Evolutionary conservation across 1,139 yeast species (phyloP), one percentile per base, ranked within the genome.

Genomic region (Yamadazyma taylorii): DNA sequence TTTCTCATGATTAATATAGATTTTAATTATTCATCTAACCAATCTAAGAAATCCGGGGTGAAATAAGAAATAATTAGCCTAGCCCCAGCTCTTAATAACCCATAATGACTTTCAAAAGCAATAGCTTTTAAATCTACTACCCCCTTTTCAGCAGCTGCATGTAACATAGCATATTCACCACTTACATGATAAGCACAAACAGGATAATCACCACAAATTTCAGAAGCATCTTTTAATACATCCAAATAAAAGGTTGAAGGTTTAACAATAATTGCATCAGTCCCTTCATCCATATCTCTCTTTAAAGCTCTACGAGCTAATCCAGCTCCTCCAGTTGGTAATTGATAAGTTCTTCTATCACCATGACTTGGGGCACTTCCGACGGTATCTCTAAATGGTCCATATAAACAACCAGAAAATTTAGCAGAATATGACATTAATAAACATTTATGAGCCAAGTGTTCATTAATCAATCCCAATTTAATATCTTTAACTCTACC

Each of bases 381-480:
- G 5, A 97, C 98, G 24, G 97, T 97, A 51, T 92, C 98, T 60
- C 99, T 75, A 70, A 92, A 92, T 3, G 99, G 99, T 0, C 99
- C 99, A 58, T 94, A 92, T 38, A 94, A 69, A 45, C 81, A 79
- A 22, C 97, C 97, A 43, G 89, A 73, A 59, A 94, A 92, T 61
- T 92, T 92, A 39, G 98, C 98, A 16, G 96, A 79, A 63, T 92
- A 92, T 4, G 96, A 85, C 87, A 94, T 84, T 30, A 92, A 80
- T 69, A 92, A 79, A 40, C 90, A 82, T 58, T 83, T 81, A 63
- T 92, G 95, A 17, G 96, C 96, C 41, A 92, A 63, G 15, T 82
- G 84, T n/a, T 86, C 90, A 34, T 80, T 80, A 37, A 92, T 80
- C 31, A 92, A 73, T 2, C 96, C 97, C 36, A 70, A 66, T 61